Conservation (phyloP, 2,329 filamentous ascomycete genomes). For the Pseudogymnoascus verrucosus region DNA sequence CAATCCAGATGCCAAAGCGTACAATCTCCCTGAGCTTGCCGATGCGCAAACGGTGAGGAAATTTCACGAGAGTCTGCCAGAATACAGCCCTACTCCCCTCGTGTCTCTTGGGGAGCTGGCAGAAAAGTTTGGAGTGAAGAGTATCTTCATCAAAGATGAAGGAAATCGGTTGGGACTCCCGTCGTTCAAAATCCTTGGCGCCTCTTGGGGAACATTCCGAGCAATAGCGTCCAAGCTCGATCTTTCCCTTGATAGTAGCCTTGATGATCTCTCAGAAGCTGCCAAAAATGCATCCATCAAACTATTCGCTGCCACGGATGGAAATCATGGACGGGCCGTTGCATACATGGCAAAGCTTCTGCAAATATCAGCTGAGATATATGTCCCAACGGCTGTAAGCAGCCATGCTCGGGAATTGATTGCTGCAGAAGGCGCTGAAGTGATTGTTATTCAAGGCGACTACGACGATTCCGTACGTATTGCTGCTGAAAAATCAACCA, state of each 20-base stretch:
- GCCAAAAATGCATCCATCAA: constrained; percentile 28
- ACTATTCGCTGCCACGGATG: constrained; percentile 61
- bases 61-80: constrained; percentile 53
- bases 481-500: background rate
- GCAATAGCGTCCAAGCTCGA: constrained; percentile 36
- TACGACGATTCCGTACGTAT: constrained; percentile 44
- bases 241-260: background rate
- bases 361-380: constrained; percentile 47
- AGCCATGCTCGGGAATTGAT: constrained; percentile 47
- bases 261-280: constrained; percentile 36
- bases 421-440: constrained; percentile 51
- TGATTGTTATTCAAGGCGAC: constrained; percentile 45
- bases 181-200: constrained; percentile 74
- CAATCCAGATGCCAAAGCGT: background rate
- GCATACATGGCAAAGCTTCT: constrained; percentile 59
- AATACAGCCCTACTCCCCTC: constrained; percentile 49
- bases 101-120: constrained; percentile 46
- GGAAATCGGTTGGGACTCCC: constrained; percentile 59
- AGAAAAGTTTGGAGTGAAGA: constrained; percentile 44
- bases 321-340: constrained; percentile 69
- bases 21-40: background rate
- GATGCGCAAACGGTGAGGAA: background rate
- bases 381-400: constrained; percentile 54
- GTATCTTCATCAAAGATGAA: constrained; percentile 65
- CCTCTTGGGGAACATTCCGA: constrained; percentile 61